These are phyloP conservation scores for Fonsecaea erecta DNA, from an alignment of 2,329 filamentous ascomycete species.

Conservation along the genomic window DNA sequence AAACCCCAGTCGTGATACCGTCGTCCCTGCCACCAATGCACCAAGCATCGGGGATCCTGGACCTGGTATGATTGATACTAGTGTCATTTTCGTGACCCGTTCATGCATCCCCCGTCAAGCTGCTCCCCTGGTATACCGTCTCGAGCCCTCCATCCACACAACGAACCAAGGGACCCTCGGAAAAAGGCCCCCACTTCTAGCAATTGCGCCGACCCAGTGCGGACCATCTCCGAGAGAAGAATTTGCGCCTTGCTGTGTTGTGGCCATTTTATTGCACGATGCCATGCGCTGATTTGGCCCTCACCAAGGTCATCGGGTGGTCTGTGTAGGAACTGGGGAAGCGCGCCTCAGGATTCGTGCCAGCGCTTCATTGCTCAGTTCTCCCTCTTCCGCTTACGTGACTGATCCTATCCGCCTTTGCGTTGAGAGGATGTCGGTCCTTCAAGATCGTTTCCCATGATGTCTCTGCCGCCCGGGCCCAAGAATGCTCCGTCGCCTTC, in stretches of 20 bases:
- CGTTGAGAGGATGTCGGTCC: constrained; percentile 16
- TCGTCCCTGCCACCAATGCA: constrained; percentile 11
- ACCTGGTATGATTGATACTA: constrained; percentile 6
- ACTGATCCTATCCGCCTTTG: constrained; percentile 26
- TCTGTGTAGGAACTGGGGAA: not conserved
- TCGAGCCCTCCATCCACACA: constrained; percentile 3
- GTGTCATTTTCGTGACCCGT: not conserved
- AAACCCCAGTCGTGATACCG: not conserved
- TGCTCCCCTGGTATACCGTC: constrained; percentile 3
- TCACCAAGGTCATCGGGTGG: not conserved
- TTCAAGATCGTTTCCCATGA: constrained; percentile 5
- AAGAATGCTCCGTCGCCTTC: constrained; percentile 5
- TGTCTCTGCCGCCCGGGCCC: constrained; percentile 19
- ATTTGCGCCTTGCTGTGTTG: not conserved
- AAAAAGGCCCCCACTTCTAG: not conserved
- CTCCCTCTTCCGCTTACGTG: constrained; percentile 17
- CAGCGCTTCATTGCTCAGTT: not conserved
- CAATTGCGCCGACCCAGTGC: not conserved
- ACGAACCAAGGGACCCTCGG: not conserved
- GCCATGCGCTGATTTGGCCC: not conserved
- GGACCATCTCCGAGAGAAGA: constrained; percentile 5
- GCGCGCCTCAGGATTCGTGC: not conserved
- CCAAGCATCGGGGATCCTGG: not conserved
- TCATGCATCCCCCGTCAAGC: not conserved
- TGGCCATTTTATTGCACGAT: not conserved